A percentile compares a stretch with the other conserved stretches of the same genome.
phyloP scores from a whole-genome alignment of 345 rosid genomes.

The Syzygium grande region DNA sequence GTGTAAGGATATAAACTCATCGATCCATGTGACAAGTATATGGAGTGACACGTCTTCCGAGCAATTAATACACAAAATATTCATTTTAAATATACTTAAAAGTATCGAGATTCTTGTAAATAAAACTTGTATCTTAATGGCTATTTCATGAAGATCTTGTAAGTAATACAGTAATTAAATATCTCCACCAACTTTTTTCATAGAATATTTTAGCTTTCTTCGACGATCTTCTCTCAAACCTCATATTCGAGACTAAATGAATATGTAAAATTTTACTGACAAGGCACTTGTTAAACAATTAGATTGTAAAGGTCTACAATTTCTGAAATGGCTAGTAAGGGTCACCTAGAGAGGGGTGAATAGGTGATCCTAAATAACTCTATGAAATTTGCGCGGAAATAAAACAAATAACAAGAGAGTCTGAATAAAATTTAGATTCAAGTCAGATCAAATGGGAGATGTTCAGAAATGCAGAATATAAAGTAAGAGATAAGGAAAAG shows the following conservation, averaged over 20 bases:
- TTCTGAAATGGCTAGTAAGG: too few species aligned
- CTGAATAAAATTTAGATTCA: too few species aligned
- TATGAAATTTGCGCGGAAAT: too few species aligned
- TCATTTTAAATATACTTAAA: too few species aligned
- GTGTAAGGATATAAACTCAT: background rate
- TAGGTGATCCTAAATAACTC: too few species aligned
- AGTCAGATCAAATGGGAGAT: too few species aligned
- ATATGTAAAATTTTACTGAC: background rate
- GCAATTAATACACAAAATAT: too few species aligned
- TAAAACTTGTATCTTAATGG: background rate
- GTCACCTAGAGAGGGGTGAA: too few species aligned
- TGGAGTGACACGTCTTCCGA: background rate
- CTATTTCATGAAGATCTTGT: background rate
- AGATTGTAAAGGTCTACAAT: background rate
- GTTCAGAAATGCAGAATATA: too few species aligned
- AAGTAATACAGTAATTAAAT: background rate
- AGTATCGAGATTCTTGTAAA: background rate
- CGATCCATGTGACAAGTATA: background rate
- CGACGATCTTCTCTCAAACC: background rate
- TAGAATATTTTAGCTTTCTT: background rate
- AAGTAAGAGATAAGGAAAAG: too few species aligned
- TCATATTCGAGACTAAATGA: background rate
- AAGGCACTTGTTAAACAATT: background rate
- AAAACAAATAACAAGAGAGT: too few species aligned
- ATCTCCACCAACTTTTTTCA: background rate